A percentile compares a stretch with the other conserved stretches of the same genome.
phyloP scores from a whole-genome alignment of 352 stramenopile genomes.

The Phytopythium boreale region DNA sequence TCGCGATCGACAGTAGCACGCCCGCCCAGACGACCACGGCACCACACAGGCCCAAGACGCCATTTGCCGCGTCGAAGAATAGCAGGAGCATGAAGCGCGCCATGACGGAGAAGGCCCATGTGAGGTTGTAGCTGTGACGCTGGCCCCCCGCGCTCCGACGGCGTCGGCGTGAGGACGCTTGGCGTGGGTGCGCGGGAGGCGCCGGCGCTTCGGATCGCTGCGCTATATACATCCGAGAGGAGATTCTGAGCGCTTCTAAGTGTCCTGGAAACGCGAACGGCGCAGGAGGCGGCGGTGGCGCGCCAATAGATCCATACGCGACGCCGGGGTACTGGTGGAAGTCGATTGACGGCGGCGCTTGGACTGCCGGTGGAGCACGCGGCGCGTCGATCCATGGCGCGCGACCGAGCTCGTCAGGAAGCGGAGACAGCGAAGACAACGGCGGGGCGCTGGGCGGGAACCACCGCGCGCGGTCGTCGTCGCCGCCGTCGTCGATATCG shows the following conservation, averaged over 20 bases:
- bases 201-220: background rate
- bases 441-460: slow-evolving; percentile 7
- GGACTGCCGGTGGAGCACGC: background rate
- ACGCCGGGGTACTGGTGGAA: slow-evolving; percentile 5
- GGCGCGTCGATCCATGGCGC: background rate
- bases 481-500: background rate
- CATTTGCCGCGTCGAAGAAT: slow-evolving; percentile 26
- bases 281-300: background rate
- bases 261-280: background rate
- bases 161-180: too few relatives aligned
- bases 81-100: slow-evolving; percentile 23
- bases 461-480: background rate
- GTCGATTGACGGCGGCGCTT: background rate
- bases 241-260: background rate
- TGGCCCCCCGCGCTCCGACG: background rate
- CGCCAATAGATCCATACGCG: background rate
- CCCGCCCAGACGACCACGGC: slow-evolving; percentile 18
- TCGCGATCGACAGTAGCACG: slow-evolving; percentile 21
- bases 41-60: slow-evolving; percentile 14
- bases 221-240: background rate
- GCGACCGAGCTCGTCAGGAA: background rate
- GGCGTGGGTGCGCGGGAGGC: background rate
- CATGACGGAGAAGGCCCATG: slow-evolving; percentile 18
- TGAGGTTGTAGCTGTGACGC: slow-evolving; percentile 19
- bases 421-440: background rate